A percentile compares a stretch with the other conserved stretches of the same genome.
These are phyloP conservation scores for Venturia nashicola DNA, from an alignment of 2,329 filamentous ascomycete genomes.

Conservation along the genomic window DNA sequence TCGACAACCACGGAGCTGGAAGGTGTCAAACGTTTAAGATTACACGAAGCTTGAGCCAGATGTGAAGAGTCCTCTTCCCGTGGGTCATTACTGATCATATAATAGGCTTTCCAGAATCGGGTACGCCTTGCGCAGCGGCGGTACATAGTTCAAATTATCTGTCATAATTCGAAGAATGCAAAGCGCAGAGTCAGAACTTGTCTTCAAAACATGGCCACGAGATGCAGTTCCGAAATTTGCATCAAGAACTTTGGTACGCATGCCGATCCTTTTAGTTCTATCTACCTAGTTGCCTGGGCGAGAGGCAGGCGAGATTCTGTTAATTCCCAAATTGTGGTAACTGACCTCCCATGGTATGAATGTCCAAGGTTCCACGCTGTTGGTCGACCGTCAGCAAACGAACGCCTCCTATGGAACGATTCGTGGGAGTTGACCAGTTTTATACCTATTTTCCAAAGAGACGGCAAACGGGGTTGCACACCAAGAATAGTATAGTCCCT, in stretches of 20 bases:
- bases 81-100: neutral
- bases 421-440: neutral
- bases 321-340: neutral
- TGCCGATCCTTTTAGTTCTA: neutral
- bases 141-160: neutral
- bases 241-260: neutral
- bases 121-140: neutral
- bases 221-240: neutral
- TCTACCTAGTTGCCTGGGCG: neutral
- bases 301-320: neutral
- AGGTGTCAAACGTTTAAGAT: neutral
- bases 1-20: neutral
- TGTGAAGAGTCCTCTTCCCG: neutral
- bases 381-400: neutral
- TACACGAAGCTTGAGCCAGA: neutral
- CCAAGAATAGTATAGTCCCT: neutral
- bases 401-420: neutral
- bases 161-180: neutral
- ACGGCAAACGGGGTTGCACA: neutral
- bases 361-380: neutral
- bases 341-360: neutral
- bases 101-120: neutral
- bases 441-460: neutral
- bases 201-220: neutral
- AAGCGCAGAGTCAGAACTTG: no score